Conservation (phyloP, 352 stramenopile genomes). For the Ochromonadaceae sp. region DNA sequence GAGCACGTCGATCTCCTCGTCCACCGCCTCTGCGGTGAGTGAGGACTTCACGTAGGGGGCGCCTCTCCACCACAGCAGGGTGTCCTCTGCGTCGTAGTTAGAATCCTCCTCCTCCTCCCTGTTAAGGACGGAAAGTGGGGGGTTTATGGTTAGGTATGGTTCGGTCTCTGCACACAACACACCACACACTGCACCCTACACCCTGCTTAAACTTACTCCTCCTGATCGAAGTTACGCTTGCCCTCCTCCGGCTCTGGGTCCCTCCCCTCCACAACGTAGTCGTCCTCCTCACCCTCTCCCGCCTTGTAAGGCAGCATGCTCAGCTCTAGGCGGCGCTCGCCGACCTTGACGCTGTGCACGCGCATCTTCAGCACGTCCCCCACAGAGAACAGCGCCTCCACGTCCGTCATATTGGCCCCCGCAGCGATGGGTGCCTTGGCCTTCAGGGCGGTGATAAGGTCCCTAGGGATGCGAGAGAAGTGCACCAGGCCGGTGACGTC, state of each 20-base stretch:
- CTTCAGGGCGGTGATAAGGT: neutral
- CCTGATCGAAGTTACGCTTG: neutral
- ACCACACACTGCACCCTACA: too few species aligned
- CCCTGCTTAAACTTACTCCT: too few species aligned
- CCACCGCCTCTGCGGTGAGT: neutral
- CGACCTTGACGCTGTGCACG: neutral
- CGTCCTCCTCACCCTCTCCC: neutral
- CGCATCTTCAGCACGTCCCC: conserved; percentile 6
- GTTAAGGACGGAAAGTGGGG: too few species aligned
- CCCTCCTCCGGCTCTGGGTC: neutral
- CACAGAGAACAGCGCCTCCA: neutral
- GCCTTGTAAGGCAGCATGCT: neutral
- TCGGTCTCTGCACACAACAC: too few species aligned
- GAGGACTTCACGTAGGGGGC: neutral
- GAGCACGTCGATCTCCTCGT: neutral
- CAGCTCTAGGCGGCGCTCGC: neutral
- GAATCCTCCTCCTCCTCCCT: too few species aligned
- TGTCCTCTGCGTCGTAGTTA: neutral
- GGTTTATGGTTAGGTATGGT: too few species aligned
- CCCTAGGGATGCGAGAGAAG: neutral
- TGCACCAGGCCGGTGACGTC: neutral
- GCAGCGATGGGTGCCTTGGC: neutral
- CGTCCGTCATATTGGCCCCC: neutral
- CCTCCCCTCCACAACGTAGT: neutral
- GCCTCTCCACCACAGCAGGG: conserved; percentile 7